Base-by-base conservation (phyloP, 306 rosid species). In the Gleditsia sinensis region DNA sequence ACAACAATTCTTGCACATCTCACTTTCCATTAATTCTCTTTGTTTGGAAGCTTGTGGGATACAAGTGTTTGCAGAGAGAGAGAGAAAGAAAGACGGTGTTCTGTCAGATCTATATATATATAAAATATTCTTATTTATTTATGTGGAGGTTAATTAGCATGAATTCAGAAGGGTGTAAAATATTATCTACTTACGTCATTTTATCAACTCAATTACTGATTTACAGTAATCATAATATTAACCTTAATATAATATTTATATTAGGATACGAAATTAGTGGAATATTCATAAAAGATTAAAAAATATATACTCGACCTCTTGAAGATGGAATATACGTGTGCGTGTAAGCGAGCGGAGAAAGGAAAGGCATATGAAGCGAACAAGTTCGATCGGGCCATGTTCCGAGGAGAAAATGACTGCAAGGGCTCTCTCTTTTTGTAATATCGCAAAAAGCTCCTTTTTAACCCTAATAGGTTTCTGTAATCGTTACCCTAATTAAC, bases 21-120 rank as follows among this genome's bases (percentile, higher is more conserved):
- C 90, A 84, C 96, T 91, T 92, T 92, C 93, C 84, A 86, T 87
- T 86, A 87, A 89, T 94, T 90, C 88, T 81, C 87, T 90, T 86
- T 86, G 74, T 90, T 90, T 94, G 96, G 96, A 94, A 88, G 89
- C 82, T 92, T 94, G 93, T 88, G 97, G 72, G 76, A 68, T 74
- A 61, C 76, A 86, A 82, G 87, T 85, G 79, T 79, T 76, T 82
- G 85, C 86, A 54, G 28, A 14, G 10, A 70, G 23, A 71, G 42
- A 77, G 25, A 61, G 71, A 57, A n/a, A 63, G 27, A 42, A 56
- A 56, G 78, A 84, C 83, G 93, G 83, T 86, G 91, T 86, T 86
- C 88, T 68, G 83, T 88, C 86, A 69, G 90, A 86, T 76, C 23
- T 48, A 51, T 46, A 32, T 51, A 73, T 57, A 60, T 50, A 45